Conservation (phyloP, 1,284 basidiomycete species). For the Fomitopsis palustris region DNA sequence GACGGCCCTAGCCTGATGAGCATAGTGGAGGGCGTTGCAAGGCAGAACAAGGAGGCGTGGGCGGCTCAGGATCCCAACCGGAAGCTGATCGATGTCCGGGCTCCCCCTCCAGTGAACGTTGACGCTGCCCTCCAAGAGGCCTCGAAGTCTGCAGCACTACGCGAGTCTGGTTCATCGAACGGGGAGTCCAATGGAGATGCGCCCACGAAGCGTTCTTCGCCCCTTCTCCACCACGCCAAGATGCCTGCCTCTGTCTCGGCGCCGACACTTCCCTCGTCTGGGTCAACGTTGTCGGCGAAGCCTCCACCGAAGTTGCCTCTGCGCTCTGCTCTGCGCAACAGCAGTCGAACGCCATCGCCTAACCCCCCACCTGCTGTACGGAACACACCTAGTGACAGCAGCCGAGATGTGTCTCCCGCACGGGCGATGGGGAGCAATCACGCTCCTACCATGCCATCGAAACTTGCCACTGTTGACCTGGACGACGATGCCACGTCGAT, state of each 20-base stretch:
- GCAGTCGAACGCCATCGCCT: slow-evolving; percentile 44
- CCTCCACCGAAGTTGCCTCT: slow-evolving; percentile 42
- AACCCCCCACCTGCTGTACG: slow-evolving; percentile 54
- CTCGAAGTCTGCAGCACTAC: background rate
- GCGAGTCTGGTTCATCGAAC: background rate
- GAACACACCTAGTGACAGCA: background rate
- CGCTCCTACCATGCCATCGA: background rate
- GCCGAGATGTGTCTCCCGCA: background rate
- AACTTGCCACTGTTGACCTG: background rate
- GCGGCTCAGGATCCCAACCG: slow-evolving; percentile 27
- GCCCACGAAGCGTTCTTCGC: background rate
- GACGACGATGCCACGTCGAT: slow-evolving; percentile 40
- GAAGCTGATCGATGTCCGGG: slow-evolving; percentile 31
- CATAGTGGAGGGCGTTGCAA: slow-evolving; percentile 59
- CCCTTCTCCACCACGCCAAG: background rate
- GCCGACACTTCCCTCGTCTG: slow-evolving; percentile 13
- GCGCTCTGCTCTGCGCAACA: slow-evolving; percentile 61
- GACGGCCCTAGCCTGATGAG: slow-evolving; percentile 54
- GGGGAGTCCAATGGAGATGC: no score
- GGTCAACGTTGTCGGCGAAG: slow-evolving; percentile 7
- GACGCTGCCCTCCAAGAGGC: slow-evolving; percentile 10
- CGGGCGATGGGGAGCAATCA: background rate
- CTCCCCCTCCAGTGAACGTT: slow-evolving; percentile 31
- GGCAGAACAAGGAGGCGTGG: slow-evolving; percentile 31
- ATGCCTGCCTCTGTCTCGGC: slow-evolving; percentile 19